phyloP scores from a whole-genome alignment of 495 filamentous ascomycete species.

The Pyrenula aspistea region DNA sequence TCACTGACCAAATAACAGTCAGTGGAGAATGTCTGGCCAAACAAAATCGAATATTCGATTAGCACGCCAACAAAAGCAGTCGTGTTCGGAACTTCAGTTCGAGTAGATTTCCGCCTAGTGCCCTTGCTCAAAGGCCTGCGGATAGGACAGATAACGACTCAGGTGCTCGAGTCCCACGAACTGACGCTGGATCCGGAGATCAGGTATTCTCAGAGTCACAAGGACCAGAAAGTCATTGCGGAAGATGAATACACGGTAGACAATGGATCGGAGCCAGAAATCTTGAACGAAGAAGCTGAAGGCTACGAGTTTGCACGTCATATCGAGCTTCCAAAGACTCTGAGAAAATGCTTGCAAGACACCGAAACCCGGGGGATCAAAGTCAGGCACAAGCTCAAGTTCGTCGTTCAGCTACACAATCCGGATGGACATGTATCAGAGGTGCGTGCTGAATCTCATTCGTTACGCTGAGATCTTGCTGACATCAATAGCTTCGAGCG shows the following conservation, averaged over 20 bases:
- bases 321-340: constrained; percentile 61
- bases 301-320: constrained; percentile 60
- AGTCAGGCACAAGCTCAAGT: constrained; percentile 73
- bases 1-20: constrained; percentile 29
- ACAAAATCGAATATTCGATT: constrained; percentile 89
- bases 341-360: constrained; percentile 75
- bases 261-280: constrained; percentile 46
- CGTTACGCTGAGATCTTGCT: not conserved
- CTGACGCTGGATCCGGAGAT: constrained; percentile 40
- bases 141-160: constrained; percentile 62
- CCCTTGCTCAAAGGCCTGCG: constrained; percentile 78
- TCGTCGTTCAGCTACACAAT: constrained; percentile 79
- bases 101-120: constrained; percentile 67
- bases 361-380: constrained; percentile 74
- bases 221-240: constrained; percentile 47
- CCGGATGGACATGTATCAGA: constrained; percentile 90
- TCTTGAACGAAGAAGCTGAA: constrained; percentile 65
- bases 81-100: constrained; percentile 75
- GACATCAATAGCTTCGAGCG: constrained; percentile 50
- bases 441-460: constrained; percentile 25
- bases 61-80: constrained; percentile 81
- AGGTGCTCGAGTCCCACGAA: constrained; percentile 69
- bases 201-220: constrained; percentile 41
- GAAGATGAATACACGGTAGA: constrained; percentile 49
- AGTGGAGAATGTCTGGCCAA: constrained; percentile 89